Evolutionary conservation across 305 asterid species (phyloP), one percentile per base, ranked within the genome.

Genomic region (Fraxinus dipetala): DNA sequence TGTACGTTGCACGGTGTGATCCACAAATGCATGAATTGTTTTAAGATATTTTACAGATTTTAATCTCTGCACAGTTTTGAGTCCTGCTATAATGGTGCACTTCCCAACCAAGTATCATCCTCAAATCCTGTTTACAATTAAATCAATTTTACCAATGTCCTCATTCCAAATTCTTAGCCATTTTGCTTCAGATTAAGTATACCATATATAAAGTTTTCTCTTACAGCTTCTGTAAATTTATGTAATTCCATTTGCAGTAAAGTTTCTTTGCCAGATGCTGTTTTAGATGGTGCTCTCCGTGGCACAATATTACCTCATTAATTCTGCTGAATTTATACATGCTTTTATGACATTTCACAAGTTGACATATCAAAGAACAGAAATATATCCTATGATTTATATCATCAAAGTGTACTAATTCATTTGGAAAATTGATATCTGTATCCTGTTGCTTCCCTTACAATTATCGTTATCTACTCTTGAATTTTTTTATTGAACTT

Each of bases 101-200:
- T 48, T 72, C 43, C 32, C 45, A 72, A 13, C 34, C 65, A 35
- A n/a, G 73, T 74, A 56, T 56, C 16, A 22, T 31, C 70, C 20
- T 78, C 54, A 16, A 28, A 20, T 75, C 78, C 16, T 36, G 61
- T 24, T 20, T 38, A 48, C 11, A 14, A 13, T 7, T 28, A 28
- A 28, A 28, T 73, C 79, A 36, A 18, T 34, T 72, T 78, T 51
- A 38, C 32, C 61, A 31, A 78, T 59, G 35, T 13, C 6, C 14
- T 78, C 78, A 20, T 78, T 61, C 77, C 80, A 78, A 32, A 83
- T 78, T 73, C n/a, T 3, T 28, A 59, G 51, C 76, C 32, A 48
- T 13, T 18, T 59, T 40, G 54, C 74, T 75, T 76, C 80, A 67
- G 8, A 67, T 82, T 5, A 77, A 82, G 32, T 51, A 45, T 5